These are phyloP conservation scores for Chloromonas sp. DNA, from an alignment of 163 green algal genomes.

Conservation along the genomic window DNA sequence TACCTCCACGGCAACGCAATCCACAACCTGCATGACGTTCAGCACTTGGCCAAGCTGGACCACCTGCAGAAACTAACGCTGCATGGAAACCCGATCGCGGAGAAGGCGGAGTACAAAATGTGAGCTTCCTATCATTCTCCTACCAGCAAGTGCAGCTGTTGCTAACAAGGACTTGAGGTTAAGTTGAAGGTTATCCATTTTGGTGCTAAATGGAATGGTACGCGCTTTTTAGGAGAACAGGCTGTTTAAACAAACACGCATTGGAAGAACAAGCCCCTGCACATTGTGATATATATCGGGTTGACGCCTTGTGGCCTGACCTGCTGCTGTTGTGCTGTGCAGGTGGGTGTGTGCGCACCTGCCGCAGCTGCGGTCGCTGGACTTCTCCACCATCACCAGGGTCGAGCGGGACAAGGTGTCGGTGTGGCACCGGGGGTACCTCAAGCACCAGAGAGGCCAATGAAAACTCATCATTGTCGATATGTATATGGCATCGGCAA, in stretches of 20 bases:
- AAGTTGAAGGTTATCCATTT: too few species aligned
- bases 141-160: too few species aligned
- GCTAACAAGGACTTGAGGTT: too few species aligned
- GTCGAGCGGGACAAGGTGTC: conserved; percentile 35
- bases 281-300: background rate
- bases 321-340: background rate
- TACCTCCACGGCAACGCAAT: conserved; percentile 56
- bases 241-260: too few species aligned
- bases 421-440: conserved; percentile 23
- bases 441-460: conserved; percentile 12
- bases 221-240: too few species aligned
- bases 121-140: background rate
- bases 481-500: too few species aligned
- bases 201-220: too few species aligned
- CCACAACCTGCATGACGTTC: conserved; percentile 40
- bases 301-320: background rate
- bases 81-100: conserved; percentile 49
- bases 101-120: conserved; percentile 44
- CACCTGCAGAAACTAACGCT: conserved; percentile 49
- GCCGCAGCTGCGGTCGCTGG: conserved; percentile 24
- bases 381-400: conserved; percentile 41
- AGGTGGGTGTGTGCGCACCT: conserved; percentile 27
- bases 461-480: too few species aligned
- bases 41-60: conserved; percentile 37
- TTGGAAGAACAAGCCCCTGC: too few species aligned